These are phyloP conservation scores for Saccharomyces paradoxus DNA, from an alignment of 805 yeast species.

Conservation along the genomic window DNA sequence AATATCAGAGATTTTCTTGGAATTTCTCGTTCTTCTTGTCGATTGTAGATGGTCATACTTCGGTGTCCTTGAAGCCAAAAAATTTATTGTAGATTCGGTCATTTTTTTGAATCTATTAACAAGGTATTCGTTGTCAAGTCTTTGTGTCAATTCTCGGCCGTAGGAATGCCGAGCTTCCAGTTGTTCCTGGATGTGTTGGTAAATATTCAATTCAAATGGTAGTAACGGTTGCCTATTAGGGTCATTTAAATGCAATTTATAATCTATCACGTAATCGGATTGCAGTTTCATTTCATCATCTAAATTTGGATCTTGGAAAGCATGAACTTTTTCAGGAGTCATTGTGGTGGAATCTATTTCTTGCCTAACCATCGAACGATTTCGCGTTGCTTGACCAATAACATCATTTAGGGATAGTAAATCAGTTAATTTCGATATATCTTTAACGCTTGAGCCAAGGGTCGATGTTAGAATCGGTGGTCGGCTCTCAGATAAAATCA, in stretches of 20 bases:
- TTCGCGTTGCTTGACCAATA: slow-evolving; percentile 5
- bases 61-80: slow-evolving; percentile 12
- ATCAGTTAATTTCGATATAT: slow-evolving; percentile 5
- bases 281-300: slow-evolving; percentile 19
- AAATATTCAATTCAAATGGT: slow-evolving; percentile 21
- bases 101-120: slow-evolving; percentile 5
- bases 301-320: not conserved
- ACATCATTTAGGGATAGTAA: slow-evolving; percentile 17
- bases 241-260: slow-evolving; percentile 18
- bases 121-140: not conserved
- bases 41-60: slow-evolving; percentile 1
- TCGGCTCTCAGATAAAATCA: not conserved
- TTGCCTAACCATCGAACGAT: slow-evolving; percentile 17
- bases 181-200: slow-evolving; percentile 5
- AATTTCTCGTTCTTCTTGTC: slow-evolving; percentile 23
- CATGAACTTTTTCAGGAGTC: slow-evolving; percentile 7
- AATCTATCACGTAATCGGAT: slow-evolving; percentile 25
- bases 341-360: slow-evolving; percentile 19
- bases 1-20: slow-evolving; percentile 18
- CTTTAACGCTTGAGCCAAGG: not conserved
- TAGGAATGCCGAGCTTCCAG: not conserved
- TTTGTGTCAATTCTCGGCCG: not conserved
- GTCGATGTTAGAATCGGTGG: not conserved
- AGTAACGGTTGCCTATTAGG: slow-evolving; percentile 6
- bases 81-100: slow-evolving; percentile 8